These are phyloP conservation scores for Aspergillus costaricaensis DNA, from an alignment of 2,329 filamentous ascomycete species.

Conservation along the genomic window DNA sequence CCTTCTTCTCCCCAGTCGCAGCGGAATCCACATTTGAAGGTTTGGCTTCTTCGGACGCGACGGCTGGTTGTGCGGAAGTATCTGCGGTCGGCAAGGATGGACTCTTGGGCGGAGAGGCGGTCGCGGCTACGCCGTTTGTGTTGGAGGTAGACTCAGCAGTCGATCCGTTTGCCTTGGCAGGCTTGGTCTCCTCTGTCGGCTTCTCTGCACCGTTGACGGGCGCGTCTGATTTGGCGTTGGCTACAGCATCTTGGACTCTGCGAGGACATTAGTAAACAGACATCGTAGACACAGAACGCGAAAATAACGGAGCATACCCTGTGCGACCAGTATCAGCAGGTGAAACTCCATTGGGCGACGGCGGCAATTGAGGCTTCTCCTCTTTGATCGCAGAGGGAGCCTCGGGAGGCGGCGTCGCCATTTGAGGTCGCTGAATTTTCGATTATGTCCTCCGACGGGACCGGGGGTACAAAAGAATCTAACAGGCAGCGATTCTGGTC, in stretches of 20 bases:
- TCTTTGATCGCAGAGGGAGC: slow-evolving; percentile 40
- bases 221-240: slow-evolving; percentile 29
- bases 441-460: slow-evolving; percentile 23
- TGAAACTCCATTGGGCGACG: slow-evolving; percentile 37
- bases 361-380: slow-evolving; percentile 44
- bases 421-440: slow-evolving; percentile 28
- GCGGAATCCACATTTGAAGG: slow-evolving; percentile 13
- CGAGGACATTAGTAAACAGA: slow-evolving; percentile 20
- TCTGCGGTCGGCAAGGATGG: slow-evolving; percentile 21
- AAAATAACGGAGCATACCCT: slow-evolving; percentile 31
- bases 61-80: slow-evolving; percentile 4
- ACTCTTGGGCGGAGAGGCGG: slow-evolving; percentile 35
- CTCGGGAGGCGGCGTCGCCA: slow-evolving; percentile 49
- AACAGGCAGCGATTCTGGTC: slow-evolving; percentile 23
- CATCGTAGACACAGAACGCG: not conserved
- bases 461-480: slow-evolving; percentile 28
- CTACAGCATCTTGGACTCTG: slow-evolving; percentile 27
- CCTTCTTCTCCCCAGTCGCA: slow-evolving; percentile 15
- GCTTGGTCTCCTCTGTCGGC: slow-evolving; percentile 19
- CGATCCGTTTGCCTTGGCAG: slow-evolving; percentile 35
- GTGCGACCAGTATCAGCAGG: slow-evolving; percentile 28
- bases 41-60: slow-evolving; percentile 16
- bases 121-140: slow-evolving; percentile 32
- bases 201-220: slow-evolving; percentile 18
- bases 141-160: slow-evolving; percentile 20